These are phyloP conservation scores for Notholithocarpus densiflorus DNA, from an alignment of 306 rosid genomes.

Conservation along the genomic window DNA sequence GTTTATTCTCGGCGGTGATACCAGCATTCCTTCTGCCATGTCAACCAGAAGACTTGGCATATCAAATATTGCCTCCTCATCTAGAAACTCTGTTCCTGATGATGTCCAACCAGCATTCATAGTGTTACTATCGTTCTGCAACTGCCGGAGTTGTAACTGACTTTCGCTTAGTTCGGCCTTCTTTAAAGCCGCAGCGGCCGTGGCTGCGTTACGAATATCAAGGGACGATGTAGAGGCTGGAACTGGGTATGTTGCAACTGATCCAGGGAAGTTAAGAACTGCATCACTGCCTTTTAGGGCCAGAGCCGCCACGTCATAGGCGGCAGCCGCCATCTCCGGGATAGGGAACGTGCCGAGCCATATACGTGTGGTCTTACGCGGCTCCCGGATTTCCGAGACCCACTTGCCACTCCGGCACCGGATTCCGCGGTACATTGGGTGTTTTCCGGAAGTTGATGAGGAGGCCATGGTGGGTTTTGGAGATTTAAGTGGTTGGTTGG, in stretches of 20 bases:
- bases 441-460: conserved; percentile 40
- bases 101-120: neutral
- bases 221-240: conserved; percentile 49
- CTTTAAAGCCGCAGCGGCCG: conserved; percentile 41
- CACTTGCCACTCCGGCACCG: conserved; percentile 75
- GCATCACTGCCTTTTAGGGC: conserved; percentile 69
- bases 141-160: neutral
- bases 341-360: conserved; percentile 81
- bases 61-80: conserved; percentile 76
- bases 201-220: conserved; percentile 72
- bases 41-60: conserved; percentile 82
- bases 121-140: neutral
- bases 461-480: conserved; percentile 42
- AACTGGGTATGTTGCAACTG: conserved; percentile 35
- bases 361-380: conserved; percentile 69
- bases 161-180: neutral
- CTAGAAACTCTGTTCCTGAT: conserved; percentile 42
- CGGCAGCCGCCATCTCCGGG: conserved; percentile 91
- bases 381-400: conserved; percentile 97
- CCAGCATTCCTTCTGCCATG: conserved; percentile 93
- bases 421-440: conserved; percentile 62
- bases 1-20: conserved; percentile 79
- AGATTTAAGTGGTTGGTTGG: neutral
- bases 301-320: conserved; percentile 77
- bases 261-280: conserved; percentile 60